Conservation (phyloP, 441 rosid genomes). For the Adansonia gregorii region DNA sequence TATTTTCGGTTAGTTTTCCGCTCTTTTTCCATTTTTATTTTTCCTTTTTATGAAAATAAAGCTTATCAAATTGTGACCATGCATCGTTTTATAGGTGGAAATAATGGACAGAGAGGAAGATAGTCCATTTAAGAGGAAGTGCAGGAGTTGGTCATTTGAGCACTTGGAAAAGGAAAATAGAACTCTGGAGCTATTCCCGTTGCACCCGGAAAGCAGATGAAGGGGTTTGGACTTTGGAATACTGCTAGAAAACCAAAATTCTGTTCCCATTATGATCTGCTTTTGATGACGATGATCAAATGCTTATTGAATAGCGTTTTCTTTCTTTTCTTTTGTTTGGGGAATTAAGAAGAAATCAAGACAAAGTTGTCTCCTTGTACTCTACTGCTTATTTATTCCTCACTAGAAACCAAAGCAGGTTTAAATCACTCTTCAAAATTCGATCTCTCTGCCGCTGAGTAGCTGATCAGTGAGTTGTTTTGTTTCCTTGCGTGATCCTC, state of each 20-base stretch:
- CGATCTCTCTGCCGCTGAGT: background rate
- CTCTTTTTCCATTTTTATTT: no score
- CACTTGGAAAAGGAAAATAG: slow-evolving; percentile 58
- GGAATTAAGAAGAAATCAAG: slow-evolving; percentile 45
- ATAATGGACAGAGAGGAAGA: slow-evolving; percentile 43
- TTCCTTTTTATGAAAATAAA: background rate
- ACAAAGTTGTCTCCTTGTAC: slow-evolving; percentile 42
- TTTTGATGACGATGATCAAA: slow-evolving; percentile 13
- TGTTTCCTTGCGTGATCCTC: slow-evolving; percentile 13
- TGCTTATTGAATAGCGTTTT: slow-evolving; percentile 21
- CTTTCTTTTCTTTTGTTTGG: slow-evolving; percentile 36
- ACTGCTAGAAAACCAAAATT: background rate
- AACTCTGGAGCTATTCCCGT: slow-evolving; percentile 95
- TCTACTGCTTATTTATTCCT: slow-evolving; percentile 37
- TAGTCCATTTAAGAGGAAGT: slow-evolving; percentile 77
- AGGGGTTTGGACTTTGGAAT: slow-evolving; percentile 15
- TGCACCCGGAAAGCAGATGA: slow-evolving; percentile 87
- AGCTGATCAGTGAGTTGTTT: background rate
- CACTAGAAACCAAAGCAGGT: slow-evolving; percentile 44
- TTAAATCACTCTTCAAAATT: slow-evolving; percentile 29
- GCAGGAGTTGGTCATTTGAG: slow-evolving; percentile 84
- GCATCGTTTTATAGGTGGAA: slow-evolving; percentile 46
- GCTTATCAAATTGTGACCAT: background rate
- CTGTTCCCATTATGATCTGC: background rate
- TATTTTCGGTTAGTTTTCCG: background rate